phyloP scores from a whole-genome alignment of 1,284 basidiomycete genomes.

The Ceratorhiza oryzae-sativae region DNA sequence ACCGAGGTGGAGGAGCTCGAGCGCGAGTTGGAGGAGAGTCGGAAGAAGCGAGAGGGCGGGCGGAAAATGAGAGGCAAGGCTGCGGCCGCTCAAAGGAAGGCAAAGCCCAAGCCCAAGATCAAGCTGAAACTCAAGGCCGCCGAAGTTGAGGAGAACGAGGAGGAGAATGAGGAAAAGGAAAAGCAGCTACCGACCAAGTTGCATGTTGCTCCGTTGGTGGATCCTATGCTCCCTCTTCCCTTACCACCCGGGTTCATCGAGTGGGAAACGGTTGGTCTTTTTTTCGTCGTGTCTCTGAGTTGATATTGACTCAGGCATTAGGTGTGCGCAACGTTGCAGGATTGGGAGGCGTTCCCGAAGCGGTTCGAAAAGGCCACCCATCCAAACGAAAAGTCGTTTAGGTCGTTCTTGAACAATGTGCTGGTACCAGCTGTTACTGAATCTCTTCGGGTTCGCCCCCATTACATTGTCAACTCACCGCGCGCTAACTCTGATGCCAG shows the following conservation, averaged over 20 bases:
- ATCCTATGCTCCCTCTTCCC: conserved; percentile 49
- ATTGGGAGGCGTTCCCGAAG: conserved; percentile 79
- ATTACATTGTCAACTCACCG: neutral
- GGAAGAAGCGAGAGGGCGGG: conserved; percentile 43
- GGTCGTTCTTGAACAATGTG: conserved; percentile 66
- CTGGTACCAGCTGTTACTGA: conserved; percentile 70
- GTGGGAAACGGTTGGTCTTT: conserved; percentile 77
- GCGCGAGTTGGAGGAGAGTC: conserved; percentile 38
- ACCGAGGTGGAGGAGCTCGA: conserved; percentile 44
- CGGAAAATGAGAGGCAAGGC: conserved; percentile 36
- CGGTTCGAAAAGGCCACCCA: conserved; percentile 77
- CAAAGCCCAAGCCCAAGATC: conserved; percentile 43
- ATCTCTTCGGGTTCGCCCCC: conserved; percentile 62
- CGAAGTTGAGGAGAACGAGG: conserved; percentile 43
- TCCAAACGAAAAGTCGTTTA: conserved; percentile 79
- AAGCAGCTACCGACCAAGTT: conserved; percentile 41
- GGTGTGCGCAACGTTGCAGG: conserved; percentile 71
- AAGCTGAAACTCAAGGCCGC: conserved; percentile 45
- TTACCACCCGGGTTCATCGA: conserved; percentile 64
- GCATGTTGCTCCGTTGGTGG: conserved; percentile 37
- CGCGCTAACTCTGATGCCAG: conserved; percentile 48
- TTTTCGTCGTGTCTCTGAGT: neutral
- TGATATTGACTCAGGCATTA: too few species aligned
- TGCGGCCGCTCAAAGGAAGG: conserved; percentile 36
- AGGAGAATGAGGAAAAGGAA: conserved; percentile 43